Evolutionary conservation across 2,329 filamentous ascomycete species (phyloP).

Genomic region (Trichophyton mentagrophytes): DNA sequence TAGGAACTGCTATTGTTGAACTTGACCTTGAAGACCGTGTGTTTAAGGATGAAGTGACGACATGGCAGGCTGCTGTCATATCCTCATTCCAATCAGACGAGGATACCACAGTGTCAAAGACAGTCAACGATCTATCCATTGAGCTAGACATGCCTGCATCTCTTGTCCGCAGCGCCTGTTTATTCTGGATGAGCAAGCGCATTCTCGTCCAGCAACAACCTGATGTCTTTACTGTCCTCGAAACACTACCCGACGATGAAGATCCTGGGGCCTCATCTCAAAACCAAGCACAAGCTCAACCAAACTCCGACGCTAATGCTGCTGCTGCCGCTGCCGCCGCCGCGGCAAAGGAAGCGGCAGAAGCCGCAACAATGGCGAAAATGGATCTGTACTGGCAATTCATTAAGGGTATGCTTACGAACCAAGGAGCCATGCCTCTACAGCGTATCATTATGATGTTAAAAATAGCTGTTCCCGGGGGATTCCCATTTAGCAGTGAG

Average conservation of each 20-base stretch:
- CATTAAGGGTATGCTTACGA: constrained; percentile 88
- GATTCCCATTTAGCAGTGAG: constrained; percentile 80
- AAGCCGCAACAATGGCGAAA: constrained; percentile 53
- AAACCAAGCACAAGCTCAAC: constrained; percentile 13
- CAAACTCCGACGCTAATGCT: constrained; percentile 16
- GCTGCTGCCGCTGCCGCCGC: constrained; percentile 31
- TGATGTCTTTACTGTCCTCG: constrained; percentile 45
- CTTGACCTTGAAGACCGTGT: constrained; percentile 72
- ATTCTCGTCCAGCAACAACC: constrained; percentile 37
- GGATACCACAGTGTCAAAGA: constrained; percentile 27
- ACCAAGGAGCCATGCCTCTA: constrained; percentile 72
- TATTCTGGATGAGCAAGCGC: constrained; percentile 50
- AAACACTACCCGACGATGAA: constrained; percentile 34
- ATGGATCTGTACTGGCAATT: constrained; percentile 78
- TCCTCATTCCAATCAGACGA: constrained; percentile 58
- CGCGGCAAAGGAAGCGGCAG: constrained; percentile 33
- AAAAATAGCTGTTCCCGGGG: constrained; percentile 77
- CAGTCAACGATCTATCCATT: constrained; percentile 33
- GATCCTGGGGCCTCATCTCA: constrained; percentile 11
- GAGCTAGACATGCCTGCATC: constrained; percentile 43
- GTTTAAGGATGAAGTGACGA: constrained; percentile 57
- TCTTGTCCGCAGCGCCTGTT: constrained; percentile 47
- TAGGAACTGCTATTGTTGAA: constrained; percentile 68
- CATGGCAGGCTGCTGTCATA: constrained; percentile 80
- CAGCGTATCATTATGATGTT: constrained; percentile 84